phyloP scores from a whole-genome alignment of 2,329 filamentous ascomycete species.

The Epichloe hybrida region DNA sequence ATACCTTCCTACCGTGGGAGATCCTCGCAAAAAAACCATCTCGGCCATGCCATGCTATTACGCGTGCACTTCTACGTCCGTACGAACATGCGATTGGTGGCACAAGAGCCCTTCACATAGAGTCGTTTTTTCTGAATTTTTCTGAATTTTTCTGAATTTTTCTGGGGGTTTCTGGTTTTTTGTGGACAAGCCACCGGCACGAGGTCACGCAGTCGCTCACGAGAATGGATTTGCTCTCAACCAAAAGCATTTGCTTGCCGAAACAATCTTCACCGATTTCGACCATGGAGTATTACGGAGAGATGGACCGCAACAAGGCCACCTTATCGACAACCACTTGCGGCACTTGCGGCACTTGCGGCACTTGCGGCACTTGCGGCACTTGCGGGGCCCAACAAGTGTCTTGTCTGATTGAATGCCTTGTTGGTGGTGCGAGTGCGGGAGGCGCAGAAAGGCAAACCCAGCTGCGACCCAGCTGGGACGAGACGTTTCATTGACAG shows the following conservation, averaged over 20 bases:
- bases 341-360: background rate
- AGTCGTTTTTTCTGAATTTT: background rate
- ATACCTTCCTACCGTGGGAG: background rate
- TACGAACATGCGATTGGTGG: background rate
- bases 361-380: background rate
- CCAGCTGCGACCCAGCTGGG: background rate
- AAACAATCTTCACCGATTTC: conserved; percentile 1
- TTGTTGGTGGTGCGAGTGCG: background rate
- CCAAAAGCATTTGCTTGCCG: background rate
- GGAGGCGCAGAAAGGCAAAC: background rate
- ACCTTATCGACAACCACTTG: background rate
- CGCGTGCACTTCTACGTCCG: background rate
- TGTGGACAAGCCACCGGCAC: background rate
- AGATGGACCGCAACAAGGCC: background rate
- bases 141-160: too few relatives aligned
- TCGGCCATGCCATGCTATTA: background rate
- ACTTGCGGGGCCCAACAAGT: background rate
- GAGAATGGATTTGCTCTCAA: background rate
- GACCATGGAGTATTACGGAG: background rate
- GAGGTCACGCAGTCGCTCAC: conserved; percentile 2
- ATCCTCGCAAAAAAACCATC: background rate
- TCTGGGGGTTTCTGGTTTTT: too few relatives aligned
- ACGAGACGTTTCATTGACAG: background rate
- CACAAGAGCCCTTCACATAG: background rate
- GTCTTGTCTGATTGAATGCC: background rate